Evolutionary conservation across 1,284 basidiomycete species (phyloP).

Genomic region (Cutaneotrichosporon spelunceum): DNA sequence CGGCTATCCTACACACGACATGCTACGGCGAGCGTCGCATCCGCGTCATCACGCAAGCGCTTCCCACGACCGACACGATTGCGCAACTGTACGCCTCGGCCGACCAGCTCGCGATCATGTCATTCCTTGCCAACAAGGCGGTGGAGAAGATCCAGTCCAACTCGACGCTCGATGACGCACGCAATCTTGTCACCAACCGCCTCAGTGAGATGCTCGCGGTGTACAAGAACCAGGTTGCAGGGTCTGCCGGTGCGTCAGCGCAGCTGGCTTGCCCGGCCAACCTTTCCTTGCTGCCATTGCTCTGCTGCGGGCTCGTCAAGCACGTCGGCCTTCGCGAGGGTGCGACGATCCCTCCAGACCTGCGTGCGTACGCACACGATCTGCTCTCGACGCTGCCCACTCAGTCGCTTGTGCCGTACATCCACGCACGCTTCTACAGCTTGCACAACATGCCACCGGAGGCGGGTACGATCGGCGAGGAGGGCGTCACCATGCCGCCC

Average conservation of each 20-base stretch:
- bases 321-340: constrained; percentile 94
- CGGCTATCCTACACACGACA: constrained; percentile 92
- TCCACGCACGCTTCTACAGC: constrained; percentile 92
- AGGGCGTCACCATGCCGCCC: constrained; percentile 45
- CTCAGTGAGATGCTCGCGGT: constrained; percentile 84
- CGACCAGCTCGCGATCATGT: constrained; percentile 88
- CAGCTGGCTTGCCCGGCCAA: constrained; percentile 90
- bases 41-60: constrained; percentile 86
- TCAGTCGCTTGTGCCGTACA: constrained; percentile 86
- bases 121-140: constrained; percentile 91
- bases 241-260: constrained; percentile 86
- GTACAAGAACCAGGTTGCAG: constrained; percentile 96
- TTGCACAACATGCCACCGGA: constrained; percentile 80
- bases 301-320: constrained; percentile 87
- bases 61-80: constrained; percentile 88
- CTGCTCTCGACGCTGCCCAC: constrained; percentile 87
- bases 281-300: constrained; percentile 85
- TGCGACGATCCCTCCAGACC: constrained; percentile 91
- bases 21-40: constrained; percentile 95
- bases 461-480: constrained; percentile 48
- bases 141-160: constrained; percentile 87
- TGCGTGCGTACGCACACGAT: constrained; percentile 91
- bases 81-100: constrained; percentile 93
- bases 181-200: constrained; percentile 86
- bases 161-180: constrained; percentile 75